These are phyloP conservation scores for Omphalotus guepiniiformis DNA, from an alignment of 768 basidiomycete genomes.

Conservation along the genomic window DNA sequence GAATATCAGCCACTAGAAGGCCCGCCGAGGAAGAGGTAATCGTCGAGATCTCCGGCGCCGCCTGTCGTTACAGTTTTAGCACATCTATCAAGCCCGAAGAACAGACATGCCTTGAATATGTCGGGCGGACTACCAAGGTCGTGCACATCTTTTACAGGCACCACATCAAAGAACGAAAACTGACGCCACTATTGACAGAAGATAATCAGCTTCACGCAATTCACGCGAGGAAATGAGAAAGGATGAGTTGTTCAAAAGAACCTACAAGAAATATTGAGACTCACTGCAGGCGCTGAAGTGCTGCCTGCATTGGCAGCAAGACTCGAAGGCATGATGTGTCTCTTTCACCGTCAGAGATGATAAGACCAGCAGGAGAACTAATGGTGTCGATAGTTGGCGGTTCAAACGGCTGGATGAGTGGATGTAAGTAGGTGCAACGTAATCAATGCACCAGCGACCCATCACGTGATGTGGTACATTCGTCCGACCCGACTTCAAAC, in stretches of 20 bases:
- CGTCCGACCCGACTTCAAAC: constrained; percentile 9
- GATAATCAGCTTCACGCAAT: background rate
- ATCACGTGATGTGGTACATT: too few relatives aligned
- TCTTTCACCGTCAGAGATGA: background rate
- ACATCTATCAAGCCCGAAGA: too few relatives aligned
- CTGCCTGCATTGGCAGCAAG: constrained; percentile 23
- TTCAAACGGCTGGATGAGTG: too few relatives aligned
- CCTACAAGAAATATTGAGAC: constrained; percentile 5
- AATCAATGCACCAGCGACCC: constrained; percentile 24
- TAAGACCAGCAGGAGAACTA: too few relatives aligned
- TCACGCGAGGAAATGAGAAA: constrained; percentile 5
- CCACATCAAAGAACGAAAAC: constrained; percentile 85
- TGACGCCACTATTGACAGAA: constrained; percentile 63
- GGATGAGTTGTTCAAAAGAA: background rate
- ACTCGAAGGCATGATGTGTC: constrained; percentile 24
- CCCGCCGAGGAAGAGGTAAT: constrained; percentile 60
- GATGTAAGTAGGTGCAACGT: too few relatives aligned
- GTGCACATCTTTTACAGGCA: constrained; percentile 73
- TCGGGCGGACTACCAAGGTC: constrained; percentile 73
- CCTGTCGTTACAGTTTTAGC: constrained; percentile 28
- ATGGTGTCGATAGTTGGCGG: too few relatives aligned
- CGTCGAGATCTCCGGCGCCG: constrained; percentile 70
- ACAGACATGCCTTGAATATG: constrained; percentile 59
- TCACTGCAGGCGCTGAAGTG: constrained; percentile 21
- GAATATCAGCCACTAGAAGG: constrained; percentile 77